phyloP scores from a whole-genome alignment of 257 asterid genomes.

The Salvia miltiorrhiza region DNA sequence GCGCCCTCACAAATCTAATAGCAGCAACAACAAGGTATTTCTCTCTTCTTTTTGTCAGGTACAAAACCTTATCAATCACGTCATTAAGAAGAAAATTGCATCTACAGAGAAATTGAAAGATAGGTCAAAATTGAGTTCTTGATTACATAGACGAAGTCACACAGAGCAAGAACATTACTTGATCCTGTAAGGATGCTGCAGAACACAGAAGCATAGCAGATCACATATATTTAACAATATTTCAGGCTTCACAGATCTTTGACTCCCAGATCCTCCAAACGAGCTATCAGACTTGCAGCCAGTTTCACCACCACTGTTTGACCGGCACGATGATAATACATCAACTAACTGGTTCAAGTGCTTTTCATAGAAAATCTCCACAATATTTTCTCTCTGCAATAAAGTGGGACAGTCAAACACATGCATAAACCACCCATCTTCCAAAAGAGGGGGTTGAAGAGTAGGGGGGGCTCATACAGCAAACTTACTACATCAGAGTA shows the following conservation, averaged over 20 bases:
- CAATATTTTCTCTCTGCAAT: constrained; percentile 75
- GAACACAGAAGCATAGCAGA: constrained; percentile 86
- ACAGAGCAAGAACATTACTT: constrained; percentile 49
- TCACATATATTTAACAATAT: constrained; percentile 84
- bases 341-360: constrained; percentile 80
- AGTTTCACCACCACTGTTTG: constrained; percentile 30
- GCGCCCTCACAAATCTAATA: constrained; percentile 82
- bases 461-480: not conserved
- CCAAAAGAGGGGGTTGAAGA: not conserved
- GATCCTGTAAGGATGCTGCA: constrained; percentile 91
- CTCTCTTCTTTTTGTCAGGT: constrained; percentile 82
- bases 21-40: constrained; percentile 91
- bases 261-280: constrained; percentile 43
- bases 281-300: constrained; percentile 40
- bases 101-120: constrained; percentile 43
- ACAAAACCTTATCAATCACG: constrained; percentile 78
- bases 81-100: constrained; percentile 84
- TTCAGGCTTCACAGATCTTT: constrained; percentile 67
- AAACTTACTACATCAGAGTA: constrained; percentile 3
- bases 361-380: constrained; percentile 89
- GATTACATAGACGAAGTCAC: constrained; percentile 5
- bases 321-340: constrained; percentile 71
- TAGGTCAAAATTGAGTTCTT: not conserved
- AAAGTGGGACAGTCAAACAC: constrained; percentile 27
- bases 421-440: not conserved